Percentiles rank a stretch among this genome's conserved stretches.
Evolutionary conservation across 2,329 filamentous ascomycete genomes (phyloP).

Genomic region (Neonectria faginata): DNA sequence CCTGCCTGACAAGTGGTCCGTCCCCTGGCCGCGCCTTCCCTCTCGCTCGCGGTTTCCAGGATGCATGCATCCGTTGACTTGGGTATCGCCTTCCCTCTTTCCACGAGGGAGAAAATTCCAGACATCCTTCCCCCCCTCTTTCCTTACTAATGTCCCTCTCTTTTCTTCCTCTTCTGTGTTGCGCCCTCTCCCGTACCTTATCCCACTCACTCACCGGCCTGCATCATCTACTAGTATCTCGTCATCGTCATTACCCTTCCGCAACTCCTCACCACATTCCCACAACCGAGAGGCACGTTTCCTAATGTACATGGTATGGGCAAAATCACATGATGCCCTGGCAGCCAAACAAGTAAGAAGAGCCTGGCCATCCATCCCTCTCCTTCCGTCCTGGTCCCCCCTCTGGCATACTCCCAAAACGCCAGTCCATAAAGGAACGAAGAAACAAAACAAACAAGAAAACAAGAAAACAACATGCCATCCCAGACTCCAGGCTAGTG

Average conservation of each 20-base stretch:
- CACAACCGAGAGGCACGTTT: conserved; percentile 14
- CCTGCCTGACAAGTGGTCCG: conserved; percentile 14
- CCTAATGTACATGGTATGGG: conserved; percentile 34
- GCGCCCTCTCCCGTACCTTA: neutral
- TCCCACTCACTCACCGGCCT: neutral
- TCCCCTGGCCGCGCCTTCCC: conserved; percentile 15
- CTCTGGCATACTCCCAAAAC: conserved; percentile 37
- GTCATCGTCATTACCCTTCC: conserved; percentile 19
- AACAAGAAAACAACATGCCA: conserved; percentile 33
- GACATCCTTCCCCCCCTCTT: conserved; percentile 22
- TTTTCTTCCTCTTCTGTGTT: conserved; percentile 20
- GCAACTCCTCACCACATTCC: conserved; percentile 8
- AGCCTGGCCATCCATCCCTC: conserved; percentile 21
- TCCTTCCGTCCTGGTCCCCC: conserved; percentile 20
- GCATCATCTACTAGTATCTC: conserved; percentile 14
- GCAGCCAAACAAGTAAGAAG: conserved; percentile 21
- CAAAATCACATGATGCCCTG: conserved; percentile 21
- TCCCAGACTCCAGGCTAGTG: conserved; percentile 42
- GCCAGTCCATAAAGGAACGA: conserved; percentile 37
- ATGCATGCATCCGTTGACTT: conserved; percentile 34
- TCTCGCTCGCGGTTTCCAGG: conserved; percentile 26
- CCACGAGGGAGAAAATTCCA: conserved; percentile 36
- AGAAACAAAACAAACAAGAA: conserved; percentile 28
- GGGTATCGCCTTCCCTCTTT: conserved; percentile 46
- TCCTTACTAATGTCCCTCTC: conserved; percentile 16